Evolutionary conservation across 108 stramenopile genomes (phyloP), one percentile per base, ranked within the genome.

Genomic region (Pseudonitzschia pungens): DNA sequence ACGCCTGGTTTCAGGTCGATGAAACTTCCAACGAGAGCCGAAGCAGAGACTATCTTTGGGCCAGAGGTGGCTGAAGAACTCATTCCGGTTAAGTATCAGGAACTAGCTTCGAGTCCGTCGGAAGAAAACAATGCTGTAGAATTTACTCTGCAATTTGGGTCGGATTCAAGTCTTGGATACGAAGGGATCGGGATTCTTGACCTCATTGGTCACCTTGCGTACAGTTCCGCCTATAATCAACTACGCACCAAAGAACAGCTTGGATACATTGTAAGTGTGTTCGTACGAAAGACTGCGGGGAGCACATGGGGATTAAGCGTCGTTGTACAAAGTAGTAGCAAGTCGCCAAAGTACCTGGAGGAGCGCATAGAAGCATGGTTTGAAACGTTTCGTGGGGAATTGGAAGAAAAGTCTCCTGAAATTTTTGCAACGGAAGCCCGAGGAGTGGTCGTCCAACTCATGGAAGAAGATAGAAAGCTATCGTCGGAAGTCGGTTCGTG

Each of bases 111-210:
- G 42, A 87, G 87, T 59, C 82, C 77, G 32, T 82, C 84, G 21
- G 94, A 95, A 70, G 89, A 90, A 57, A 95, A 95, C 59, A 86
- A 87, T 70, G 87, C 92, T 0, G 84, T 93, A 0, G 94, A 95
- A 68, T 28, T 90, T 26, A 79, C 84, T 44, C 69, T 95, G 42
- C 94, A 95, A 81, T 78, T 83, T 41, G 91, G 86, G 29, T 82
- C 80, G 28, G 89, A 89, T 58, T 71, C 71, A 18, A 79, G 81
- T 29, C 62, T 95, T 29, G 92, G 89, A 21, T 90, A 80, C 60
- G 86, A 90, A 77, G 94, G 94, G 9, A 73, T 90, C 31, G 90
- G 87, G 22, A 75, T 89, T 22, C 75, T 92, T 29, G 89, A 92
- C 68, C 69, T 95, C 58, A 89, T 95, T 48, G 71, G 81, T 45